phyloP scores from a whole-genome alignment of 306 rosid species.

The Lotus japonicus region DNA sequence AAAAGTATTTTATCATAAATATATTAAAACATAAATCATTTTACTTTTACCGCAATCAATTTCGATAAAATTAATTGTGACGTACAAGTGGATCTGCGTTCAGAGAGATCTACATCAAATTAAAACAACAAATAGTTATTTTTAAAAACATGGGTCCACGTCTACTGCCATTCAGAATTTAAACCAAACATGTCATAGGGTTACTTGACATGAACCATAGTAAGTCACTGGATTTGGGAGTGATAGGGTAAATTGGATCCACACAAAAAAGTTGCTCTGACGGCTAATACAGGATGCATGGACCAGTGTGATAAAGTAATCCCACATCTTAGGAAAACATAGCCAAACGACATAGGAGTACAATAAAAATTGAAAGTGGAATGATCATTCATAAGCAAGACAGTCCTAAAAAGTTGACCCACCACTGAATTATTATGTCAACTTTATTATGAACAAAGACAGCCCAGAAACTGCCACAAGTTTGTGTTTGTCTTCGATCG shows the following conservation, averaged over 20 bases:
- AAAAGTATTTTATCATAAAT: no score
- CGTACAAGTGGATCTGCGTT: no score
- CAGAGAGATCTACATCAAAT: no score
- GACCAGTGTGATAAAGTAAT: conserved; percentile 3
- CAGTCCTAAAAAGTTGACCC: neutral
- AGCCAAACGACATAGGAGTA: conserved; percentile 6
- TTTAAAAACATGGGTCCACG: no score
- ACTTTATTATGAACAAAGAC: conserved; percentile 13
- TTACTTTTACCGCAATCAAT: no score
- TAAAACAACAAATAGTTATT: no score
- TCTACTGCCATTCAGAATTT: no score
- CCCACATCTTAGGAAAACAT: conserved; percentile 22
- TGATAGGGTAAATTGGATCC: neutral
- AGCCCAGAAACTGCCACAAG: neutral
- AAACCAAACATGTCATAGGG: no score
- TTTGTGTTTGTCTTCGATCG: neutral
- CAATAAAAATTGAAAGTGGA: neutral
- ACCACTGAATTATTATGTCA: neutral
- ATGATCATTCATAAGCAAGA: conserved; percentile 10
- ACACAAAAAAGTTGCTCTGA: neutral
- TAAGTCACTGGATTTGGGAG: neutral
- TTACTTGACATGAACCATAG: neutral
- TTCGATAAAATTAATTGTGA: no score
- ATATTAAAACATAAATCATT: no score
- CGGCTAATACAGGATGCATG: neutral